Base-by-base conservation (phyloP, 2,329 filamentous ascomycete genomes). In the Aspergillus calidoustus region DNA sequence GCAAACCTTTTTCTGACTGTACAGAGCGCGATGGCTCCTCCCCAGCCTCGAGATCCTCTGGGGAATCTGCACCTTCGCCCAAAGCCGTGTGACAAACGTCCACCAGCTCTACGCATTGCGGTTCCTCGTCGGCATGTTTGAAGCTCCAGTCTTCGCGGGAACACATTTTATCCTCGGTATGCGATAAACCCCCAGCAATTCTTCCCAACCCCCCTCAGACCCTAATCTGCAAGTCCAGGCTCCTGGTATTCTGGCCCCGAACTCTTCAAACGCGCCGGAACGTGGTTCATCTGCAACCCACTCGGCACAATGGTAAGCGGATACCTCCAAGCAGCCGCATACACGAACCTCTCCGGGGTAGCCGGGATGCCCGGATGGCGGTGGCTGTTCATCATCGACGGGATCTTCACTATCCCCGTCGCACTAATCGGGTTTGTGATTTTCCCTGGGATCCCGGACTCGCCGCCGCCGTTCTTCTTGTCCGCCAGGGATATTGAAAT, bases 351-450 rank as follows among this genome's bases (percentile, higher is more conserved):
- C 0, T 82, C 83, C 19, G 84, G 84, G 0, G 73, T 80, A 0
- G 70, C 71, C 11, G 84, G 84, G 0, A 79, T 82, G 68, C 73
- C 79, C 0, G 84, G 84, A 0, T 85, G 82, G 82, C 75, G 81
- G 62, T 84, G 82, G 84, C 75, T 87, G 0, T 88, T 87, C 59
- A 82, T 88, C 44, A 83, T 87, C 47, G 84, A 87, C 66, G 83
- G 82, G 0, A 74, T 85, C 44, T 86, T 87, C 65, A 84, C 82
- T 2, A 76, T 87, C 3, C 85, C 84, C 0, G 81, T 87, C 15
- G 83, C 83, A 2, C 59, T 87, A 1, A 79, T 83, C 5, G 84
- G 85, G 0, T 87, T 81, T 67, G 70, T 86, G 7, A 78, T 85
- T 3, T 74, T 74, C 55, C 79, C 79, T 0, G 79, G 78, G 0